Evolutionary conservation across 2,329 filamentous ascomycete genomes (phyloP), one percentile per base, ranked within the genome.

Genomic region (Amesomyces nigricolor): DNA sequence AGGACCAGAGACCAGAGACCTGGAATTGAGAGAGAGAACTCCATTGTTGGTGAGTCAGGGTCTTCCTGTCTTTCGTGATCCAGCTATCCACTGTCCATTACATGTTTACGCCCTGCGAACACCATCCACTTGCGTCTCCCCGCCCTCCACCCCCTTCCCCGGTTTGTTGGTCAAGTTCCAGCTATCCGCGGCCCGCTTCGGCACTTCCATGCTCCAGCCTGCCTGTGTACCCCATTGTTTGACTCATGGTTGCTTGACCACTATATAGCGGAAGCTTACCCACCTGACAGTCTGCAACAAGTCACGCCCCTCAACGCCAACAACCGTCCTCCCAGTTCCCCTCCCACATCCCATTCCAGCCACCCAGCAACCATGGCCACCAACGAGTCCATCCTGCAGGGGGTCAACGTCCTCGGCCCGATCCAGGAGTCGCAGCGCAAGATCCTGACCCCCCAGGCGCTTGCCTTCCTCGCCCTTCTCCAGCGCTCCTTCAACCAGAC

Each of bases 401-500:
- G 91, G 73, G 91, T 96, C 68, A 83, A 85, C 73, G 83, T 97
- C 78, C 85, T 90, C 67, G 92, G 90, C 68, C 73, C 81, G 60
- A 76, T 97, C 69, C 85, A 84, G 67, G 84, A 92, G 57, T 77
- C 86, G 65, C 87, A 91, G 72, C 85, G 84, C 76, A 92, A 95
- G 80, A 95, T 99, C 71, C 82, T 97, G 63, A 96, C 85, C 61
- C 92, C 91, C 65, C 83, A 95, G 63, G 92, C 92, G 54, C 85
- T 89, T 62, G 88, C 90, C 61, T 99, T 97, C 79, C 83, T 99
- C 58, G 89, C 92, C 38, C 86, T 96, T 62, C 83, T 99, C 67
- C 94, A 99, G 77, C 87, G 92, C 70, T 90, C 91, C 62, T 97
- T 97, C 81, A 95, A 97, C 73, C 76, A 73, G 61, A 92, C 87